Evolutionary conservation across 345 rosid genomes (phyloP).

Genomic region (Pistacia integerrima): DNA sequence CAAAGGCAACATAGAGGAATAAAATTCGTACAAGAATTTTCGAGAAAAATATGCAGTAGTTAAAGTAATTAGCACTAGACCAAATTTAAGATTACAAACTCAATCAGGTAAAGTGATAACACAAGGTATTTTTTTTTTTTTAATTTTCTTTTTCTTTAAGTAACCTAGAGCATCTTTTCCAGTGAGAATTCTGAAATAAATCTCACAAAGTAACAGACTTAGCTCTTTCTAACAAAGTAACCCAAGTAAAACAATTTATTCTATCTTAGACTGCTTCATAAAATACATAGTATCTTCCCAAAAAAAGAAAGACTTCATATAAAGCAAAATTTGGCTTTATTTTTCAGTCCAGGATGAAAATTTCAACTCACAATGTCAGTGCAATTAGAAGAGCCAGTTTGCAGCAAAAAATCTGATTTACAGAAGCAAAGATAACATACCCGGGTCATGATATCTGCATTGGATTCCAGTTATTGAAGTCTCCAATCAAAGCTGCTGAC

Average conservation of each 20-base stretch:
- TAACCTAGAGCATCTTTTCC: background rate
- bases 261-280: background rate
- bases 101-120: background rate
- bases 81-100: background rate
- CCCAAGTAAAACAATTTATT: background rate
- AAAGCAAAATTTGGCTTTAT: background rate
- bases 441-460: constrained; percentile 78
- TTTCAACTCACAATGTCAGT: background rate
- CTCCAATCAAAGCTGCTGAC: constrained; percentile 95
- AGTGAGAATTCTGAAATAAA: background rate
- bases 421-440: constrained; percentile 47
- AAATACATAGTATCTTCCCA: too few species aligned
- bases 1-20: too few species aligned
- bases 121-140: background rate
- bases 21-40: too few species aligned
- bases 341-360: background rate
- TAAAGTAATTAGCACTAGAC: background rate
- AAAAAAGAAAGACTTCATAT: background rate
- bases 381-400: background rate
- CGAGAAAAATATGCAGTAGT: too few species aligned
- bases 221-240: background rate
- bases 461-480: constrained; percentile 91
- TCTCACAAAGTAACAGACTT: background rate
- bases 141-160: background rate
- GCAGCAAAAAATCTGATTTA: background rate